Percentiles rank a stretch among this genome's conserved stretches.
Conservation (phyloP, 805 yeast species). For the Crinitomyces ghanaensis region DNA sequence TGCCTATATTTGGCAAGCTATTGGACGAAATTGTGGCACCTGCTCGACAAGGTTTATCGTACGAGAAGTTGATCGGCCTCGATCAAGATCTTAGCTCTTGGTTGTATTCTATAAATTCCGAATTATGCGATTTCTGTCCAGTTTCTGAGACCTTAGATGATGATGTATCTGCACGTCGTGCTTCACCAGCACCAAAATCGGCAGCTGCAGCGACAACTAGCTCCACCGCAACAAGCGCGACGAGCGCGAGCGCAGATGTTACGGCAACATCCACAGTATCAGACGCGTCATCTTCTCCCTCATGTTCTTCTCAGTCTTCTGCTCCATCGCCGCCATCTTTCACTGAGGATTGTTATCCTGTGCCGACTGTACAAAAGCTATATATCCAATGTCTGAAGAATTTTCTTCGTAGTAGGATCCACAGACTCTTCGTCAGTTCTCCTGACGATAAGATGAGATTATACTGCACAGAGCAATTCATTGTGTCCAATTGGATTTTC, state of each 20-base stretch:
- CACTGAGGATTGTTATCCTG: too few relatives aligned
- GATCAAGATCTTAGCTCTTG: conserved; percentile 11
- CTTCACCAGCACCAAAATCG: too few relatives aligned
- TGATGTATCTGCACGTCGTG: too few relatives aligned
- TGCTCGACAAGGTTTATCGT: conserved; percentile 4
- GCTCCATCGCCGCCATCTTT: neutral
- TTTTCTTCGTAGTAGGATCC: conserved; percentile 12
- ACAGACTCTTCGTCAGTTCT: conserved; percentile 7
- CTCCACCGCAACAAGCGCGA: neutral
- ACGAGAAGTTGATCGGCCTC: conserved; percentile 6
- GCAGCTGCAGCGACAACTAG: conserved; percentile 3
- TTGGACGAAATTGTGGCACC: conserved; percentile 9
- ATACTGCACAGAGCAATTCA: conserved; percentile 9
- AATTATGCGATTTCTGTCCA: conserved; percentile 1
- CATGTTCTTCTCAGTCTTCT: too few relatives aligned
- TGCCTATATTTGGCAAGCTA: conserved; percentile 9
- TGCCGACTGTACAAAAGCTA: conserved; percentile 3
- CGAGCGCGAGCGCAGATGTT: too few relatives aligned
- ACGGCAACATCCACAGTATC: neutral
- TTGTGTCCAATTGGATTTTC: conserved; percentile 7
- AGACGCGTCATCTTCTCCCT: too few relatives aligned
- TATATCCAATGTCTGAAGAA: conserved; percentile 8
- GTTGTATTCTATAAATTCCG: conserved; percentile 6
- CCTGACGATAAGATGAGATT: conserved; percentile 1
- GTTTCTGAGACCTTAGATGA: neutral